Evolutionary conservation across 73 alveolate genomes (phyloP).

Genomic region (Paramecium octaurelia): DNA sequence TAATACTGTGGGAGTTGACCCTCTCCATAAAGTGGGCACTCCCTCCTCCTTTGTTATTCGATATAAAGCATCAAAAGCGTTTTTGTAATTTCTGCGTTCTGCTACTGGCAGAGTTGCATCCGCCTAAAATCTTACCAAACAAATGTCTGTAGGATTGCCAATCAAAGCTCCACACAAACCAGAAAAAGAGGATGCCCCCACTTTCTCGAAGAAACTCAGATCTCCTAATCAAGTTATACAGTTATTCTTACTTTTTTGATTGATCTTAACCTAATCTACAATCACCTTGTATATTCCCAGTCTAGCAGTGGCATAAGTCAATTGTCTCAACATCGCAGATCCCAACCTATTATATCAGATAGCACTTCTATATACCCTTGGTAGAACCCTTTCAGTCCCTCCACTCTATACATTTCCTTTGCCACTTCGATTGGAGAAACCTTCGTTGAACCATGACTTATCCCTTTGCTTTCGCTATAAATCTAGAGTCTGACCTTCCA

Average conservation of each 20-base stretch:
- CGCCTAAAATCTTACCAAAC: slow-evolving; percentile 78
- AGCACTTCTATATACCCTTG: slow-evolving; percentile 61
- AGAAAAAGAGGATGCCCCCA: slow-evolving; percentile 68
- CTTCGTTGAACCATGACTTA: slow-evolving; percentile 19
- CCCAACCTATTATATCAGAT: slow-evolving; percentile 55
- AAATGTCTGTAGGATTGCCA: slow-evolving; percentile 88
- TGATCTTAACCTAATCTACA: slow-evolving; percentile 53
- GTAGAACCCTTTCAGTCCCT: slow-evolving; percentile 76
- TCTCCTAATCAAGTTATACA: not conserved
- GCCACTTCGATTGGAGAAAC: slow-evolving; percentile 74
- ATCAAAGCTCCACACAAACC: slow-evolving; percentile 84
- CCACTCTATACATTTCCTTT: slow-evolving; percentile 57
- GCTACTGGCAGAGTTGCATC: slow-evolving; percentile 78
- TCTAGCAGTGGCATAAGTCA: slow-evolving; percentile 81
- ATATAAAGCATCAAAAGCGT: slow-evolving; percentile 73
- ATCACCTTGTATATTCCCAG: slow-evolving; percentile 71
- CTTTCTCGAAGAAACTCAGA: slow-evolving; percentile 65
- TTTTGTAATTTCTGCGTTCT: slow-evolving; percentile 79
- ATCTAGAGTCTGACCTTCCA: slow-evolving; percentile 84
- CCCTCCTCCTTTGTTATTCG: slow-evolving; percentile 89
- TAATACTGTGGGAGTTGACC: slow-evolving; percentile 80
- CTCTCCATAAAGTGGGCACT: slow-evolving; percentile 77
- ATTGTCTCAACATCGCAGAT: slow-evolving; percentile 78
- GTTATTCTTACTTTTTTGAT: not conserved
- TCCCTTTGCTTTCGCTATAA: slow-evolving; percentile 70